These are phyloP conservation scores for Leishmania martiniquensis DNA, from an alignment of 208 protist species.

Conservation along the genomic window DNA sequence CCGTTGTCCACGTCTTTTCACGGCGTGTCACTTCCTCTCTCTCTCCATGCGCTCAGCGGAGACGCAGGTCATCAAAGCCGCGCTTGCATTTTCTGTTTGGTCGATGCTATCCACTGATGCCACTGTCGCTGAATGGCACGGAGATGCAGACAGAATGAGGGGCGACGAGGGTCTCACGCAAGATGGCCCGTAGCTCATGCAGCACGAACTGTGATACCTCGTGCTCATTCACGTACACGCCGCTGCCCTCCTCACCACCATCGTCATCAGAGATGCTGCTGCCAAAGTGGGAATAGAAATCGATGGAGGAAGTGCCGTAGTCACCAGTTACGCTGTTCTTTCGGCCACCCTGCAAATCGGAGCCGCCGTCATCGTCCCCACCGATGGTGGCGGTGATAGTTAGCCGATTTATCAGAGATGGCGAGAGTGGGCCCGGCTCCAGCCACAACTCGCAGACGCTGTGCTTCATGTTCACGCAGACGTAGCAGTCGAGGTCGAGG, in stretches of 20 bases:
- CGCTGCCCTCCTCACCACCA: conserved; percentile 23
- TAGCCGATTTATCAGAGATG: conserved; percentile 71
- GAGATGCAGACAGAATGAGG: conserved; percentile 75
- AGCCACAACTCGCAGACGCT: conserved; percentile 72
- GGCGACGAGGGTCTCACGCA: conserved; percentile 71
- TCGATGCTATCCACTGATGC: too few species aligned
- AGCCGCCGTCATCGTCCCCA: conserved; percentile 13
- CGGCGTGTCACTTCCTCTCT: not conserved
- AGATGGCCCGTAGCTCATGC: conserved; percentile 63
- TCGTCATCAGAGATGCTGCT: conserved; percentile 32
- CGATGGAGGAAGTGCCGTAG: conserved; percentile 27
- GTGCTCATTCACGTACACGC: conserved; percentile 69
- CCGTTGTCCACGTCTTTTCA: not conserved
- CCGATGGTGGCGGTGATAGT: conserved; percentile 68
- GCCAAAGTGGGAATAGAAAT: conserved; percentile 37
- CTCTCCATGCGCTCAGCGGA: not conserved
- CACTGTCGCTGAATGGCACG: conserved; percentile 24
- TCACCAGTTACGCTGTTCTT: conserved; percentile 8
- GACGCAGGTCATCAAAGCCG: not conserved
- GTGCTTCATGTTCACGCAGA: conserved; percentile 70
- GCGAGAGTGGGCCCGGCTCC: conserved; percentile 63
- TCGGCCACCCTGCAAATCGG: not conserved
- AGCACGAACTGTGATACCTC: conserved; percentile 71
- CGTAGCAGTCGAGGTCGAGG: conserved; percentile 79
- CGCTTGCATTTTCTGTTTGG: not conserved